Conservation (phyloP, 352 stramenopile species). For the Phytopythium helicoides region DNA sequence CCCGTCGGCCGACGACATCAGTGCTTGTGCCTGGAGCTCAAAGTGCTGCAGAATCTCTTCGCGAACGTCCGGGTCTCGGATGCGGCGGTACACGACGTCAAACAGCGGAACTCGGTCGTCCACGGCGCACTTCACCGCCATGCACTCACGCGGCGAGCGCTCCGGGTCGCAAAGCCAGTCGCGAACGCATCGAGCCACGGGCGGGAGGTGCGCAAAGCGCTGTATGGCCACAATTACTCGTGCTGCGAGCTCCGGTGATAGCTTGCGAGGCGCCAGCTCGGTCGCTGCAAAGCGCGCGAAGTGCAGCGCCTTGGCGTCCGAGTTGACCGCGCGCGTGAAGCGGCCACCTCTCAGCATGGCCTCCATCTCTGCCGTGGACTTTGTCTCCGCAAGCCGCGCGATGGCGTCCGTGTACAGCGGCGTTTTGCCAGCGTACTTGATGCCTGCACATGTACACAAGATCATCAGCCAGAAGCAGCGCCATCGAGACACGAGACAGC, state of each 20-base stretch:
- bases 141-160: constrained; percentile 27
- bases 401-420: constrained; percentile 74
- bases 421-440: constrained; percentile 57
- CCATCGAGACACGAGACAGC: background rate
- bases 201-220: constrained; percentile 40
- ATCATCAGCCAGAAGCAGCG: no score
- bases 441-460: no score
- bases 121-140: constrained; percentile 68
- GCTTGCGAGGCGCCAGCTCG: constrained; percentile 31
- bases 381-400: constrained; percentile 32
- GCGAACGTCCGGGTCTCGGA: constrained; percentile 38
- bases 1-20: constrained; percentile 17
- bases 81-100: constrained; percentile 63
- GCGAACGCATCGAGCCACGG: constrained; percentile 54
- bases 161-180: constrained; percentile 50
- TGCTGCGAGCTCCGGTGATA: constrained; percentile 38
- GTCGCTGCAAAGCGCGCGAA: constrained; percentile 55
- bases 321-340: constrained; percentile 57
- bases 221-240: constrained; percentile 57
- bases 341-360: constrained; percentile 58
- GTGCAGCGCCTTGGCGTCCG: constrained; percentile 72
- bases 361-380: constrained; percentile 44
- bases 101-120: constrained; percentile 68
- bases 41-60: constrained; percentile 65
- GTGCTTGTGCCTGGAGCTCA: constrained; percentile 38